Conservation (phyloP, 2,329 filamentous ascomycete species). For the Aureobasidium sp. region DNA sequence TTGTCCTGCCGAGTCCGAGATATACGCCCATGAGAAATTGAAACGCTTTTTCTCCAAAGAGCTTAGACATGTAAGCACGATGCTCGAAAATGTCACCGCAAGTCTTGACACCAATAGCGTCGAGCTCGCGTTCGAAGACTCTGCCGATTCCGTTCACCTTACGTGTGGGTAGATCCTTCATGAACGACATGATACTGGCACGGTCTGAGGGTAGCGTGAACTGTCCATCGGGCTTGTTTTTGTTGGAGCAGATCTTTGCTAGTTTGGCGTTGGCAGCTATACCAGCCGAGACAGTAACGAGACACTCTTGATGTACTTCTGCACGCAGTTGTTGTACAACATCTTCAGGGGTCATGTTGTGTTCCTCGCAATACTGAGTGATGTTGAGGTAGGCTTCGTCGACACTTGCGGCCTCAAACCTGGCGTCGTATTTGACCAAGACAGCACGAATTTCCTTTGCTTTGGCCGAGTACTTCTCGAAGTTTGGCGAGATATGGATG, state of each 20-base stretch:
- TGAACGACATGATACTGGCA: conserved; percentile 82
- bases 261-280: conserved; percentile 95
- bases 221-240: conserved; percentile 97
- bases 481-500: conserved; percentile 85
- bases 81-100: conserved; percentile 89
- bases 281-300: conserved; percentile 92
- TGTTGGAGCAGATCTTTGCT: conserved; percentile 95
- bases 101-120: conserved; percentile 86
- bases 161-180: conserved; percentile 82
- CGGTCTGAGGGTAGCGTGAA: conserved; percentile 80
- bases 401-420: conserved; percentile 94
- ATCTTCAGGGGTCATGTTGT: conserved; percentile 74
- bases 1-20: conserved; percentile 87
- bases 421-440: conserved; percentile 86
- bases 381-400: conserved; percentile 98
- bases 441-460: conserved; percentile 88
- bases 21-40: conserved; percentile 88
- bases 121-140: conserved; percentile 91
- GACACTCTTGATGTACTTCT: conserved; percentile 78
- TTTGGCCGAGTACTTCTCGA: conserved; percentile 91
- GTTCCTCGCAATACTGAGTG: conserved; percentile 79
- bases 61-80: conserved; percentile 74
- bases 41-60: conserved; percentile 94
- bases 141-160: conserved; percentile 97
- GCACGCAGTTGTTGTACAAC: conserved; percentile 80